A percentile compares a stretch with the other conserved stretches of the same genome.
Conservation (phyloP, 352 stramenopile genomes). For the Pythium brachiatum region DNA sequence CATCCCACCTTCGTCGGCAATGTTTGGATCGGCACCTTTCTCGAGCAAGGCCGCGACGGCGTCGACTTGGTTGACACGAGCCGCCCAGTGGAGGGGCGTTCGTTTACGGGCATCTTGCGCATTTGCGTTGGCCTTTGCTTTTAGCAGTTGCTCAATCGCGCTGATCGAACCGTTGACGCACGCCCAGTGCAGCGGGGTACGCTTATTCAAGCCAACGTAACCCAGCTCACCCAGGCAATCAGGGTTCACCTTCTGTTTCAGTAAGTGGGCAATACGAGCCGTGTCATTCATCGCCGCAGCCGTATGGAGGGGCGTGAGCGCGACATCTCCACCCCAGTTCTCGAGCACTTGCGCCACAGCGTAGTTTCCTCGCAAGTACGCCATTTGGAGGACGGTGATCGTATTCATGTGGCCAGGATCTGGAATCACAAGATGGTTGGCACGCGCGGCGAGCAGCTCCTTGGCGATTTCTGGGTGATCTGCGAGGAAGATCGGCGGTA, state of each 20-base stretch:
- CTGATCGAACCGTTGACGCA: constrained; percentile 63
- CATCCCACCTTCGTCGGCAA: constrained; percentile 75
- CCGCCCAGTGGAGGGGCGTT: constrained; percentile 75
- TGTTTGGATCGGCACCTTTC: constrained; percentile 59
- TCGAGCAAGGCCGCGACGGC: constrained; percentile 56
- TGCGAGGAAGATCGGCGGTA: constrained; percentile 79
- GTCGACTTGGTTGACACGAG: constrained; percentile 68
- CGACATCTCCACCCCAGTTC: constrained; percentile 79
- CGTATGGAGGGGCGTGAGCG: constrained; percentile 73
- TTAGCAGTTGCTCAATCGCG: constrained; percentile 57
- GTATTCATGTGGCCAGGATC: constrained; percentile 84
- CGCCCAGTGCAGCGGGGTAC: constrained; percentile 77
- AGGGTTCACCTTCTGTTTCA: constrained; percentile 72
- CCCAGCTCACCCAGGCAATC: constrained; percentile 77
- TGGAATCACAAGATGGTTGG: constrained; percentile 77
- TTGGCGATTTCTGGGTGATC: constrained; percentile 81
- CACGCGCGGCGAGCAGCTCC: constrained; percentile 55
- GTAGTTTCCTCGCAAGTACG: constrained; percentile 80
- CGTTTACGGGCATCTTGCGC: constrained; percentile 63
- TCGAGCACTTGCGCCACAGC: constrained; percentile 75
- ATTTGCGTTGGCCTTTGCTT: constrained; percentile 59
- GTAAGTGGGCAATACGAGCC: constrained; percentile 45
- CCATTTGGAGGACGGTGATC: constrained; percentile 79
- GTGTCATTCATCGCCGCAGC: constrained; percentile 74
- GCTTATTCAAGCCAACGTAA: constrained; percentile 80